Percentiles rank a stretch among this genome's conserved stretches.
These are phyloP conservation scores for Aegilops bicornis DNA, from an alignment of 176 grass and related monocot species.

Conservation along the genomic window DNA sequence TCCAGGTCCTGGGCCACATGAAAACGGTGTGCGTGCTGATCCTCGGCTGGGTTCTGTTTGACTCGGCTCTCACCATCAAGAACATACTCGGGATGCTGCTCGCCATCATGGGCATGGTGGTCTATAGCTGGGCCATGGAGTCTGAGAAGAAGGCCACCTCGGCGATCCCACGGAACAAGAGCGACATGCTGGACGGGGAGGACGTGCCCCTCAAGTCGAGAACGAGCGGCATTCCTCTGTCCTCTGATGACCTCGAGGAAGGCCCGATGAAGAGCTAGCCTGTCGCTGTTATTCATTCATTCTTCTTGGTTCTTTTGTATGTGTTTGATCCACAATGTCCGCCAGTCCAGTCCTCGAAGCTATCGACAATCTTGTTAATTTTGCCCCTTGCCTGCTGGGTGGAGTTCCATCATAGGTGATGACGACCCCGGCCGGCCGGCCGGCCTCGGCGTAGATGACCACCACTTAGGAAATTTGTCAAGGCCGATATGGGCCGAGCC, in stretches of 20 bases:
- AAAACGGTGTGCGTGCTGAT: slow-evolving; percentile 85
- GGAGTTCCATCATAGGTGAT: not conserved
- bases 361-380: slow-evolving; percentile 44
- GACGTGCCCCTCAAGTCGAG: slow-evolving; percentile 75
- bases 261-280: slow-evolving; percentile 70
- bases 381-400: slow-evolving; percentile 26
- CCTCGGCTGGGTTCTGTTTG: slow-evolving; percentile 86
- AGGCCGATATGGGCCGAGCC: slow-evolving; percentile 18
- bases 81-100: slow-evolving; percentile 88
- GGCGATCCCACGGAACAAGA: slow-evolving; percentile 34
- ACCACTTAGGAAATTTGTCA: slow-evolving; percentile 32
- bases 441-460: slow-evolving; percentile 30
- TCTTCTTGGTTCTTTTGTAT: slow-evolving; percentile 52
- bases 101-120: slow-evolving; percentile 85
- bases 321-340: slow-evolving; percentile 20
- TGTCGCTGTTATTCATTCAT: slow-evolving; percentile 38
- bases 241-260: slow-evolving; percentile 74
- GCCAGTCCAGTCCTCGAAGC: slow-evolving; percentile 14
- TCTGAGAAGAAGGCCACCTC: slow-evolving; percentile 48
- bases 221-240: slow-evolving; percentile 22
- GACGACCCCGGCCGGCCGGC: not conserved
- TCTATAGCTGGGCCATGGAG: slow-evolving; percentile 90
- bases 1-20: slow-evolving; percentile 94
- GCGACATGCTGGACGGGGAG: slow-evolving; percentile 56
- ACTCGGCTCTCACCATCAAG: slow-evolving; percentile 81